Base-by-base conservation (phyloP, 2,329 filamentous ascomycete genomes). In the Trichoderma harzianum region DNA sequence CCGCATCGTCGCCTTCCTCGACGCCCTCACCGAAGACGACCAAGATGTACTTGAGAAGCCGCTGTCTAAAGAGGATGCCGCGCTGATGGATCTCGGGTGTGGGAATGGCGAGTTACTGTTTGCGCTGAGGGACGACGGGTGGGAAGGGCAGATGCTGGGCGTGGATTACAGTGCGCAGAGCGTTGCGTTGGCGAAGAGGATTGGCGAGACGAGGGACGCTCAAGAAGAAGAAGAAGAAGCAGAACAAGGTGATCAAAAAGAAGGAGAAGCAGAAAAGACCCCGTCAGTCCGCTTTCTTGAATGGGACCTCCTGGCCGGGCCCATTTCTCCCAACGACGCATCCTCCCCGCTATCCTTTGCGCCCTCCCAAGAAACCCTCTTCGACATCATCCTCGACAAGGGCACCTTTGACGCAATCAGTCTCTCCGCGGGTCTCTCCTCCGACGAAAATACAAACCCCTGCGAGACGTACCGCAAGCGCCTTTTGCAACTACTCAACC, bases 361-460 rank as follows among this genome's bases (percentile, higher is more conserved):
- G 0, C 28, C 66, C 1, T 60, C 53, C 3, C n/a, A 36, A 11
- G 43, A 28, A n/a, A 1, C 14, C n/a, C 92, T 92, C 1, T 98
- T 95, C 84, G 94, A 98, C 81, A 89, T 98, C 0, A 91, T 98
- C 0, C 87, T 98, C n/a, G 96, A 99, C 82, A 99, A 99, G 83
- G 96, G 96, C 58, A 99, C 96, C 0, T 99, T 98, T 80, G 96
- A 99, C 84, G 96, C 96, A 12, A 92, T 99, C 39, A 94, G 91
- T 64, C 84, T 98, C n/a, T 89, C 86, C 68, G 85, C 86, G 92
- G 36, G 16, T 0, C 16, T 18, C 36, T 18, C 60, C n/a, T 16
- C 34, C 14, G 12, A 21, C 28, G 30, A 16, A 39, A 18, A 6
- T 90, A 30, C 87, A 92, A 69, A 39, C 36, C 85, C 92, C 14